Percentiles rank a stretch among this genome's conserved stretches.
Conservation (phyloP, 2,329 filamentous ascomycete species). For the Monilinia fructigena region DNA sequence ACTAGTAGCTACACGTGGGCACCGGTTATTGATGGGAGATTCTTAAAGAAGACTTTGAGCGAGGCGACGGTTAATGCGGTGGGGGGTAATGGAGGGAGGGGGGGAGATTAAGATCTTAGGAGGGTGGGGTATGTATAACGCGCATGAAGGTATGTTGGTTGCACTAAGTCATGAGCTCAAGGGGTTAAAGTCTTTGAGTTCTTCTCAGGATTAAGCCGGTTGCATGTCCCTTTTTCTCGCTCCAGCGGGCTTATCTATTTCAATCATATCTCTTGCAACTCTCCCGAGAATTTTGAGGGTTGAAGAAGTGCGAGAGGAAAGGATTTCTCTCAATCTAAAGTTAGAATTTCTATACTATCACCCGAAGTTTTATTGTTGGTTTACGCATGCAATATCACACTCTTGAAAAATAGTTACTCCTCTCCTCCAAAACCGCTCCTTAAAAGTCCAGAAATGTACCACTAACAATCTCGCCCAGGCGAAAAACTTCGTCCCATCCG, state of each 20-base stretch:
- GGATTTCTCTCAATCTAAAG: too few relatives aligned
- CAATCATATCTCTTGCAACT: too few relatives aligned
- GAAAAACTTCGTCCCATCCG: conserved; percentile 58
- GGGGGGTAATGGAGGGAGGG: conserved; percentile 25
- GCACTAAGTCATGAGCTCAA: neutral
- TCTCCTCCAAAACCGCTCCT: neutral
- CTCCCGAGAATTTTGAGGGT: neutral
- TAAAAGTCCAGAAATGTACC: neutral
- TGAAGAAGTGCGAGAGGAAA: neutral
- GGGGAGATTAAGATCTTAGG: conserved; percentile 47
- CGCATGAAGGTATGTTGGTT: conserved; percentile 47
- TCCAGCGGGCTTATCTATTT: neutral
- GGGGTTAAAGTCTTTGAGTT: neutral
- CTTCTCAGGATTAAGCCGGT: neutral
- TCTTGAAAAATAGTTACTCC: neutral
- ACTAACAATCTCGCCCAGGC: conserved; percentile 40
- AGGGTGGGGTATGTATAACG: conserved; percentile 59
- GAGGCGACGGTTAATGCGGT: conserved; percentile 40
- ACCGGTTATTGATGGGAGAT: conserved; percentile 57
- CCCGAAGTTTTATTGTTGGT: neutral
- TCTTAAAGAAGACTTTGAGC: conserved; percentile 50
- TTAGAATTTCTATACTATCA: neutral
- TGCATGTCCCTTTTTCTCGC: neutral
- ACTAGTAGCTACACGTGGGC: conserved; percentile 59
- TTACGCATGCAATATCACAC: neutral